phyloP scores from a whole-genome alignment of 495 filamentous ascomycete species.

The Letharia columbiana region DNA sequence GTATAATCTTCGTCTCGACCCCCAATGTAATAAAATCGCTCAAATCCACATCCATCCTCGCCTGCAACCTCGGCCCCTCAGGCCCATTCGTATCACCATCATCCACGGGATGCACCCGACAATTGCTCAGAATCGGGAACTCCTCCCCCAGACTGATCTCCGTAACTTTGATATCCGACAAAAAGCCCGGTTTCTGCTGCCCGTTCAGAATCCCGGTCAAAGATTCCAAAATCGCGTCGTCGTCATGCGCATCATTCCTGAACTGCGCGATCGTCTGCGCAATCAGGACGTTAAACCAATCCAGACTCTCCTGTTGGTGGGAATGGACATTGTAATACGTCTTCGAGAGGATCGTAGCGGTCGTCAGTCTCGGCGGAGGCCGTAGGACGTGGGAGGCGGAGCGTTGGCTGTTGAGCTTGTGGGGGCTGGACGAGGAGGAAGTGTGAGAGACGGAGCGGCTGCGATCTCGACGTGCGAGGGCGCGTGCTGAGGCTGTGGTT shows the following conservation, averaged over 20 bases:
- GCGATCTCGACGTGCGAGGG: conserved; percentile 60
- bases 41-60: conserved; percentile 91
- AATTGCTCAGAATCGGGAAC: conserved; percentile 98
- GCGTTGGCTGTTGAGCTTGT: conserved; percentile 53
- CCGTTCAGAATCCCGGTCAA: conserved; percentile 83
- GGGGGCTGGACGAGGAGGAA: conserved; percentile 24
- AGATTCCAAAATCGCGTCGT: conserved; percentile 91
- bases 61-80: conserved; percentile 69
- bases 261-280: conserved; percentile 97
- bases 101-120: conserved; percentile 72
- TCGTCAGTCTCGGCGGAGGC: conserved; percentile 58
- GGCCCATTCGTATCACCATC: conserved; percentile 37
- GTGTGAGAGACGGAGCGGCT: conserved; percentile 55
- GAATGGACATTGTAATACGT: conserved; percentile 96
- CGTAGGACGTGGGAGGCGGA: conserved; percentile 67
- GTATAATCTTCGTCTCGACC: conserved; percentile 82
- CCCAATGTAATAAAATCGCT: conserved; percentile 85
- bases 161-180: conserved; percentile 87
- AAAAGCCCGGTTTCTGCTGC: conserved; percentile 73
- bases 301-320: conserved; percentile 95
- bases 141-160: conserved; percentile 92
- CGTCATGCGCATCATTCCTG: conserved; percentile 70
- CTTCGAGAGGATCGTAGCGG: conserved; percentile 84
- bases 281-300: conserved; percentile 98
- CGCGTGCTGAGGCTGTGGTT: conserved; percentile 55